These are phyloP conservation scores for Plasmopara muralis DNA, from an alignment of 352 stramenopile species.

Conservation along the genomic window DNA sequence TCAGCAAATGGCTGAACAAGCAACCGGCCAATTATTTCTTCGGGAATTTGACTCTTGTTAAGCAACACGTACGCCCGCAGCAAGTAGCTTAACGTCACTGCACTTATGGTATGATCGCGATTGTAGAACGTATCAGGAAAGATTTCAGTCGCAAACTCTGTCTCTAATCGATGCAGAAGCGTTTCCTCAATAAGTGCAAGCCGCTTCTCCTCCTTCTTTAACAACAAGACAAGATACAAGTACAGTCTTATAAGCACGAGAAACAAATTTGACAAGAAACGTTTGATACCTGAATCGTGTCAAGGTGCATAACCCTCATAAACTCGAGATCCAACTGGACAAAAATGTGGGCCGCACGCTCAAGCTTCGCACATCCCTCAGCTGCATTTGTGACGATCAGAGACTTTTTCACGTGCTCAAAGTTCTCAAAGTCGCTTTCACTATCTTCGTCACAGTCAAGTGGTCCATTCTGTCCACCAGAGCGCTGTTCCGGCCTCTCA, in stretches of 20 bases:
- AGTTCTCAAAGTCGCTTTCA: constrained; percentile 69
- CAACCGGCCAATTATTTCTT: constrained; percentile 76
- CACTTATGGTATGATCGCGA: constrained; percentile 66
- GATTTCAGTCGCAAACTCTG: constrained; percentile 81
- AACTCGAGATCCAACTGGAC: constrained; percentile 76
- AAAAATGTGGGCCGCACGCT: constrained; percentile 68
- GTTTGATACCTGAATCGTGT: constrained; percentile 51
- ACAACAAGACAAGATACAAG: background rate
- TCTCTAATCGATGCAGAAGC: constrained; percentile 64
- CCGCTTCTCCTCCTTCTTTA: constrained; percentile 61
- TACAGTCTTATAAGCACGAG: background rate
- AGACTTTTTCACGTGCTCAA: constrained; percentile 42
- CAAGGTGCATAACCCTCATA: constrained; percentile 56
- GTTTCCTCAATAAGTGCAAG: constrained; percentile 65
- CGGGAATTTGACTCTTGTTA: constrained; percentile 64
- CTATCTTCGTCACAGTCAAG: constrained; percentile 24
- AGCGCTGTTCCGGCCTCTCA: constrained; percentile 4
- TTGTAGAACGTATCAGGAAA: constrained; percentile 85
- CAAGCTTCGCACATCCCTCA: constrained; percentile 64
- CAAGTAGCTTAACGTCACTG: constrained; percentile 55
- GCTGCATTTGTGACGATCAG: constrained; percentile 29
- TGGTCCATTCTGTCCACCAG: background rate
- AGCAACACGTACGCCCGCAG: constrained; percentile 72
- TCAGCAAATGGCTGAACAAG: constrained; percentile 76
- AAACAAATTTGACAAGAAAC: background rate